These are phyloP conservation scores for Litchi chinensis DNA, from an alignment of 345 rosid species.

Conservation along the genomic window DNA sequence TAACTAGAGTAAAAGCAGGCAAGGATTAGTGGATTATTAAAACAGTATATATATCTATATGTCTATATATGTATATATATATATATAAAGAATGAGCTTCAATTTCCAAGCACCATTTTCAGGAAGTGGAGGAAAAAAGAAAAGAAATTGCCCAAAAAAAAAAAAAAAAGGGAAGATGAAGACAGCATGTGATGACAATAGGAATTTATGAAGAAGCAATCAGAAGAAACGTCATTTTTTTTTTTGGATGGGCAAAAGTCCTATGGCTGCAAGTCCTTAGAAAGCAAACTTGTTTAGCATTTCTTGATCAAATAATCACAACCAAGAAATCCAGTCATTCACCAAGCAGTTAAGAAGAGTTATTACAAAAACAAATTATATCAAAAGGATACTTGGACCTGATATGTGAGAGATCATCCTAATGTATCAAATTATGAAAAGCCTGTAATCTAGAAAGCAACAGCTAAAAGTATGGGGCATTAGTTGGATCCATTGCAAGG, in stretches of 20 bases:
- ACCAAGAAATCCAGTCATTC: background rate
- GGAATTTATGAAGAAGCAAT: background rate
- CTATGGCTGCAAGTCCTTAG: background rate
- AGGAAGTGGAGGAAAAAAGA: background rate
- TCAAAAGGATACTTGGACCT: background rate
- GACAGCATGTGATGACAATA: background rate
- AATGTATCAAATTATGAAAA: background rate
- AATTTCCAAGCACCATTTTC: background rate
- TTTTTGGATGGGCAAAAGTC: background rate
- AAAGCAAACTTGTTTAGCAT: background rate
- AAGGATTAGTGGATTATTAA: background rate
- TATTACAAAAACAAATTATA: too few species aligned
- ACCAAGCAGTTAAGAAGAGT: background rate
- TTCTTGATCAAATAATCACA: background rate
- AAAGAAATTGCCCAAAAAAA: too few species aligned
- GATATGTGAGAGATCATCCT: background rate
- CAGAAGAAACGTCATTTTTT: background rate
- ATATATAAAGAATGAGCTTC: background rate
- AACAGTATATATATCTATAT: too few species aligned
- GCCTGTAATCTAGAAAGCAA: background rate
- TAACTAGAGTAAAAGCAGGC: slow-evolving; percentile 36
- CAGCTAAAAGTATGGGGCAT: background rate
- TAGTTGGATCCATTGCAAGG: background rate
- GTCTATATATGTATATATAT: background rate
- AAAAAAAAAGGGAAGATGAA: background rate